A percentile compares a stretch with the other conserved stretches of the same genome.
These are phyloP conservation scores for Ophiostoma angusticollis DNA, from an alignment of 2,329 filamentous ascomycete genomes.

Conservation along the genomic window DNA sequence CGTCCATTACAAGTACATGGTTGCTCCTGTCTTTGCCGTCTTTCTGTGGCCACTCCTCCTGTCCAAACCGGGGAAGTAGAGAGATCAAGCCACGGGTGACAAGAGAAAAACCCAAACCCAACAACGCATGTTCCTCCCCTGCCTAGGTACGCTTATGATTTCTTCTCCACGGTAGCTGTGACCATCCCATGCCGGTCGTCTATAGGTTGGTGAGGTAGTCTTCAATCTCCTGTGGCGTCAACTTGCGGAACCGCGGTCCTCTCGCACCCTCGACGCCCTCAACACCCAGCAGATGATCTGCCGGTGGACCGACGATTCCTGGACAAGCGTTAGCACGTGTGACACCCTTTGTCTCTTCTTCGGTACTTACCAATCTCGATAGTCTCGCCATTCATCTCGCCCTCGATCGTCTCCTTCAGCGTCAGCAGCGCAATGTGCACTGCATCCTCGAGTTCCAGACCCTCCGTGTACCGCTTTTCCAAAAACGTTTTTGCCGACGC, in stretches of 20 bases:
- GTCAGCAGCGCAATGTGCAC: constrained; percentile 97
- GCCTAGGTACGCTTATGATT: too few species aligned
- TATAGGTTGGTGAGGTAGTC: constrained; percentile 98
- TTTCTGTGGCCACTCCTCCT: neutral
- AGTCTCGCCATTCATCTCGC: constrained; percentile 97
- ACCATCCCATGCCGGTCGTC: constrained; percentile 19
- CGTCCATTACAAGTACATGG: constrained; percentile 13
- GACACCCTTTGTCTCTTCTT: neutral
- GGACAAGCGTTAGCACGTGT: neutral
- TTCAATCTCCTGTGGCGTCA: constrained; percentile 96
- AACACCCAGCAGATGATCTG: constrained; percentile 81
- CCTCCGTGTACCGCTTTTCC: constrained; percentile 97
- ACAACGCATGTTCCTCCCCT: too few species aligned
- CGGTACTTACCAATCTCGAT: constrained; percentile 76
- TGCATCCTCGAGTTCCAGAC: constrained; percentile 91
- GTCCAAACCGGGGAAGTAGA: neutral
- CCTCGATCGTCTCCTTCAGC: constrained; percentile 97
- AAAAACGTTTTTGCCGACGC: constrained; percentile 98
- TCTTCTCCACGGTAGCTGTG: neutral
- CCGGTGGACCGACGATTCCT: constrained; percentile 93
- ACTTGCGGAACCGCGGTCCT: constrained; percentile 81
- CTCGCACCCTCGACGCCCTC: constrained; percentile 77
- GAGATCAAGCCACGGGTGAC: too few species aligned
- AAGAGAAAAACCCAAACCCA: neutral
- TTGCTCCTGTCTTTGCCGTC: neutral